phyloP scores from a whole-genome alignment of 2,329 filamentous ascomycete genomes.

The Verruconis gallopava region DNA sequence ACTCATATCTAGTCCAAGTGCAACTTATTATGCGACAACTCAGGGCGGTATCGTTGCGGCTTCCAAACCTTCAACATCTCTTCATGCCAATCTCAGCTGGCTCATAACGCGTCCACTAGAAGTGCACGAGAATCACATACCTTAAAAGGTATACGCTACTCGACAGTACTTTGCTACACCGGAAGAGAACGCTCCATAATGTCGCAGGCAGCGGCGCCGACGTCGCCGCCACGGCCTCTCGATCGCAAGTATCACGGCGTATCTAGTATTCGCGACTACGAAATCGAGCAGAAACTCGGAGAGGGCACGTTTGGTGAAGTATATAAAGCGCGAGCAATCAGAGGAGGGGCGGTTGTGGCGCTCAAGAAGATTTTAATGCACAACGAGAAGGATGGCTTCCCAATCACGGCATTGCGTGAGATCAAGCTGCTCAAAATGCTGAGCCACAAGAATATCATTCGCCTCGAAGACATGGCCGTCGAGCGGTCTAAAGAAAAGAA shows the following conservation, averaged over 20 bases:
- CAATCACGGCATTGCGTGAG: conserved; percentile 93
- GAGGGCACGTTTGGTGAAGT: conserved; percentile 96
- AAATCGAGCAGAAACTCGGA: conserved; percentile 70
- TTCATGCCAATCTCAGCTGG: no score
- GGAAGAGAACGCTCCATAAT: not conserved
- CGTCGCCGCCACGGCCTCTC: conserved; percentile 22
- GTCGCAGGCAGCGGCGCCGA: conserved; percentile 1
- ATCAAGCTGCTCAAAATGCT: conserved; percentile 95
- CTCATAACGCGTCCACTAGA: no score
- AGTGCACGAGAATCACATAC: no score
- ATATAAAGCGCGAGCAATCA: conserved; percentile 71
- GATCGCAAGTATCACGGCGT: conserved; percentile 62
- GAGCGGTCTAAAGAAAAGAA: conserved; percentile 40
- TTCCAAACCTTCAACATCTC: no score
- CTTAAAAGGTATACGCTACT: no score
- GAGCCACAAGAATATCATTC: conserved; percentile 79
- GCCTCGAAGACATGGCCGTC: conserved; percentile 90
- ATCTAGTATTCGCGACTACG: conserved; percentile 69
- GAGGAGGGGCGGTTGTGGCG: conserved; percentile 63
- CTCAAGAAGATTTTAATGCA: conserved; percentile 99
- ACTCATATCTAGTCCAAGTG: no score
- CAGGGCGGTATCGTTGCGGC: no score
- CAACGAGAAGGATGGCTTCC: conserved; percentile 98
- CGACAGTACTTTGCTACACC: not conserved
- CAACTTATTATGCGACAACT: no score